Base-by-base conservation (phyloP, 1,284 basidiomycete species). In the Pisolithus thermaeus region DNA sequence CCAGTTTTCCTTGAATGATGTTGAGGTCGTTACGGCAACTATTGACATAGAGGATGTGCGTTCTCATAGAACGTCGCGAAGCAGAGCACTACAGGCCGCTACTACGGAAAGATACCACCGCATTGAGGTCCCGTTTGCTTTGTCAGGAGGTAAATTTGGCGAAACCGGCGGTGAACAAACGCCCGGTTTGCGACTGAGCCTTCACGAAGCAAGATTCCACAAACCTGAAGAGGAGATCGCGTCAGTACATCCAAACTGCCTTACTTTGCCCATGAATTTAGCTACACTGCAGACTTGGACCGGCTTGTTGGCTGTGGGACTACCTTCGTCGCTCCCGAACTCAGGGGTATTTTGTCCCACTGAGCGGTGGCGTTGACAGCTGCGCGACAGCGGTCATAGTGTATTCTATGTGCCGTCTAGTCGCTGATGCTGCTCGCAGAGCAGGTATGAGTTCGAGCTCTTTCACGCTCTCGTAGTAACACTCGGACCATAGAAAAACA, bases 251-350 rank as follows among this genome's bases (percentile, higher is more conserved):
- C 35, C 41, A 47, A 42, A 28, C 27, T 49, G 4, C 23, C 25
- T 9, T 18, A 8, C 5, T 35, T 35, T 20, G 9, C n/a, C 16
- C 14, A 3, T 30, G 16, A 35, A 47, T 23, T 55, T 22, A 37
- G 55, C 56, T 39, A 60, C n/a, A 23, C 35, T 40, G 37, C 59
- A 97, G 93, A 2, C 75, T 97, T 3, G 97, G 96, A 5, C 96
- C 96, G 1, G 97, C 96, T 4, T 99, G 96, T 66, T 99, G 96
- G 96, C 77, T 99, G 7, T 99, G 96, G 97, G 97, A 99, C 69
- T 99, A 99, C 63, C 80, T 99, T 38, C 80, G 96, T 25, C 84
- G 96, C 37, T 98, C 96, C 12, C 78, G 92, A 4, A 93, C 90
- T 0, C 92, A 96, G 61, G 96, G 97, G 1, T 99, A 95, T 73